Conservation (phyloP, 768 basidiomycete genomes). For the Leucocoprinus sp. region DNA sequence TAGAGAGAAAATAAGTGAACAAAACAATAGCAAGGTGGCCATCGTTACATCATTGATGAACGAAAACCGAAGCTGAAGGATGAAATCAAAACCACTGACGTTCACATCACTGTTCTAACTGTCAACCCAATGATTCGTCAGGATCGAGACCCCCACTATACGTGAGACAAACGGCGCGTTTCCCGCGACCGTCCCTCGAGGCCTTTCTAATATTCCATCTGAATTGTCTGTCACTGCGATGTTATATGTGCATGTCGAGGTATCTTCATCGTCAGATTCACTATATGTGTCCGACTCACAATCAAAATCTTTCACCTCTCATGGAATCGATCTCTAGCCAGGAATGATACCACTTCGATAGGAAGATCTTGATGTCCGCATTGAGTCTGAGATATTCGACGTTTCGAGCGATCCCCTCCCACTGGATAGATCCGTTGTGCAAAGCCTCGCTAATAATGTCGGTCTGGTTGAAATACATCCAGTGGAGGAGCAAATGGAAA, state of each 20-base stretch:
- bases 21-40: constrained; percentile 7
- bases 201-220: constrained; percentile 16
- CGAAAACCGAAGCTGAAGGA: constrained; percentile 5
- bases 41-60: background rate
- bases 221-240: constrained; percentile 29
- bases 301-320: constrained; percentile 22
- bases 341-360: constrained; percentile 65
- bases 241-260: constrained; percentile 25
- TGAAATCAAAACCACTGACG: constrained; percentile 1
- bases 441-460: constrained; percentile 61
- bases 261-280: constrained; percentile 28
- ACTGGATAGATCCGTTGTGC: constrained; percentile 54
- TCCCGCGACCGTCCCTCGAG: constrained; percentile 9
- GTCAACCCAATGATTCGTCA: constrained; percentile 1
- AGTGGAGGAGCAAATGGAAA: constrained; percentile 65
- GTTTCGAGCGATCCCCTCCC: constrained; percentile 85
- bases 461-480: constrained; percentile 76
- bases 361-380: constrained; percentile 66
- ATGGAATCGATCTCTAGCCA: constrained; percentile 40
- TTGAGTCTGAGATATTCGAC: constrained; percentile 81
- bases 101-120: background rate
- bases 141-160: constrained; percentile 14
- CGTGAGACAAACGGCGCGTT: constrained; percentile 30
- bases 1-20: constrained; percentile 3
- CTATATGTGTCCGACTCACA: constrained; percentile 32